Evolutionary conservation across 208 protist genomes (phyloP), one percentile per base, ranked within the genome.

Genomic region (Dictyostelium gargantuum): DNA sequence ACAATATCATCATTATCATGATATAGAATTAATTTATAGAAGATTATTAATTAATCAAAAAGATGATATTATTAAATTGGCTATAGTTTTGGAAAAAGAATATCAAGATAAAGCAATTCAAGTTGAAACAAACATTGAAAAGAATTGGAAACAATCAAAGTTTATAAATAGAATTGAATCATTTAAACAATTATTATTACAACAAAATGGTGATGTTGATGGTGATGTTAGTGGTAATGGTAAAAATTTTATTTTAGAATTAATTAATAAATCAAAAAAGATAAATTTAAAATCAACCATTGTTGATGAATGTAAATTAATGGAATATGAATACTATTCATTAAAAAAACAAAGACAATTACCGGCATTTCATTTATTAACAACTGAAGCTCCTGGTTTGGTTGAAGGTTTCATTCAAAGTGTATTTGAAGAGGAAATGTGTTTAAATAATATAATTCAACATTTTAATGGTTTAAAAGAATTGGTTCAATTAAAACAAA

Each of bases 341-440:
- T 54, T 72, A 26, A 76, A 70, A 38, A 72, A 56, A 42, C 58
- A 77, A 54, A 73, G 86, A 84, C 6, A 13, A 13, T 35, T 84
- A 35, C 86, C 86, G n/a, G 86, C 76, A 8, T 84, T 92, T 56
- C 86, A 92, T 84, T 56, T 92, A 35, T 13, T 92, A 21, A 92
- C 86, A 0, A 92, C 86, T 17, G 86, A 92, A 26, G 86, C 86
- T 23, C 75, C 86, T 32, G 86, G 86, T 32, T 42, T 92, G 21
- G 56, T 84, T 35, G 86, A 92, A 56, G 58, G 52, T 35, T 92
- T 92, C 9, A 85, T 92, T 32, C 86, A 92, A 84, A 58, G 76
- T 17, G 76, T 92, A 26, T 56, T 92, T 21, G 86, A 92, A 42
- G 86, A 92, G 42, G 72, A 92, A 52, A 92, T 92, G 86, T 63